Percentiles rank a stretch among this genome's conserved stretches.
Conservation (phyloP, 1,284 basidiomycete species). For the Ganoderma multipileum region DNA sequence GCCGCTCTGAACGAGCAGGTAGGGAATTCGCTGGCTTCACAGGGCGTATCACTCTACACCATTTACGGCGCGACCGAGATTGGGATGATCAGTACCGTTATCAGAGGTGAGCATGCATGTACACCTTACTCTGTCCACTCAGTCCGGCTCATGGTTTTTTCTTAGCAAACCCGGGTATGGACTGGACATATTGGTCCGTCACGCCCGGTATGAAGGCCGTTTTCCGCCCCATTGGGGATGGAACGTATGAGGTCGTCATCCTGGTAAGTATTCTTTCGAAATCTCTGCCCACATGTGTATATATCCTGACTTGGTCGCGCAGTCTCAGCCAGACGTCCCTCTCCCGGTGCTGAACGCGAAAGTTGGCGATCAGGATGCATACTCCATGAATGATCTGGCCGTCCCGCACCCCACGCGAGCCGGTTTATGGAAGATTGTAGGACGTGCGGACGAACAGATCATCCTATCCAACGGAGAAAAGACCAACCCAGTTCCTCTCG, state of each 20-base stretch:
- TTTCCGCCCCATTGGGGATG: slow-evolving; percentile 29
- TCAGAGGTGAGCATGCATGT: slow-evolving; percentile 19
- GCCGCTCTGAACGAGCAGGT: slow-evolving; percentile 14
- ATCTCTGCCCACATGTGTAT: background rate
- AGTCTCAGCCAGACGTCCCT: slow-evolving; percentile 22
- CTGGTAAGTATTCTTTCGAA: slow-evolving; percentile 21
- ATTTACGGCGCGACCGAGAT: slow-evolving; percentile 30
- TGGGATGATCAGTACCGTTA: slow-evolving; percentile 28
- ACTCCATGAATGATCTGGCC: slow-evolving; percentile 49
- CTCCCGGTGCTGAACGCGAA: slow-evolving; percentile 37
- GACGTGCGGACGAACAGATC: slow-evolving; percentile 54
- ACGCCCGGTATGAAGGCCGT: slow-evolving; percentile 5
- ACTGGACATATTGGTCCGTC: slow-evolving; percentile 34
- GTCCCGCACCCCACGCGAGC: slow-evolving; percentile 49
- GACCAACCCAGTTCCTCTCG: slow-evolving; percentile 24
- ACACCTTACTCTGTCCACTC: too few relatives aligned
- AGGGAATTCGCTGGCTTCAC: slow-evolving; percentile 17
- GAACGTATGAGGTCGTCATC: slow-evolving; percentile 30
- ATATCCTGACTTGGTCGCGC: background rate
- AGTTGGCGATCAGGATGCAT: slow-evolving; percentile 38
- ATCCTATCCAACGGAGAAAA: slow-evolving; percentile 37
- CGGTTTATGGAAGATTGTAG: slow-evolving; percentile 50
- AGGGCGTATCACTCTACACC: slow-evolving; percentile 14
- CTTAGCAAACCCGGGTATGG: slow-evolving; percentile 30
- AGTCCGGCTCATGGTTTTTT: background rate